Evolutionary conservation across 129 eudicot species (phyloP).

Genomic region (Calendula officinalis): DNA sequence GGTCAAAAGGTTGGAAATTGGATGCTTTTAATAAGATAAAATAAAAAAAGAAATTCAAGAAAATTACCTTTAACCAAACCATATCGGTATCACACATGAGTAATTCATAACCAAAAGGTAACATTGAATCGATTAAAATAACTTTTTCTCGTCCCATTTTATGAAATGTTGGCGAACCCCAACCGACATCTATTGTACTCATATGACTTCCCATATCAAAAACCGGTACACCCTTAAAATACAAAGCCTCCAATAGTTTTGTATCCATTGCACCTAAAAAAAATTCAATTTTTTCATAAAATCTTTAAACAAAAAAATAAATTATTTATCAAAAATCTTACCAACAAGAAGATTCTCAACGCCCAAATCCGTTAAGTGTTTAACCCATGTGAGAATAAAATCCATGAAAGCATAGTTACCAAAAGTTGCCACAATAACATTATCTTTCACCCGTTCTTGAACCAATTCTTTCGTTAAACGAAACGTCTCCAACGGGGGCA

Average conservation of each 20-base stretch:
- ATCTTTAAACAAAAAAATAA: neutral
- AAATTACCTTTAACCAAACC: slow-evolving; percentile 95
- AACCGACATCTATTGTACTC: slow-evolving; percentile 96
- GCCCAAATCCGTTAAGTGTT: slow-evolving; percentile 84
- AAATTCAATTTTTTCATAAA: neutral
- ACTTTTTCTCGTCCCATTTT: slow-evolving; percentile 99
- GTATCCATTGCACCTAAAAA: slow-evolving; percentile 95
- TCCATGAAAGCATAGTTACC: slow-evolving; percentile 99
- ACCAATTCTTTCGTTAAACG: slow-evolving; percentile 77
- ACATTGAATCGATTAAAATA: slow-evolving; percentile 74
- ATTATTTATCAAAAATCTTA: slow-evolving; percentile 30
- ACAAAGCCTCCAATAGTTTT: slow-evolving; percentile 87
- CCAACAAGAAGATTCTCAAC: slow-evolving; percentile 88
- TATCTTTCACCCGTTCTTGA: slow-evolving; percentile 77
- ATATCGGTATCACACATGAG: slow-evolving; percentile 98
- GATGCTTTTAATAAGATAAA: no score
- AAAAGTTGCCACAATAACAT: slow-evolving; percentile 74
- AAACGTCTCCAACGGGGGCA: slow-evolving; percentile 76
- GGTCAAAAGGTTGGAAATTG: no score
- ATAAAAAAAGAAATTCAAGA: slow-evolving; percentile 13
- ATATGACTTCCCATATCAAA: slow-evolving; percentile 99
- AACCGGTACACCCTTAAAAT: slow-evolving; percentile 96
- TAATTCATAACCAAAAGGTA: slow-evolving; percentile 82
- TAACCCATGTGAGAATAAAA: slow-evolving; percentile 95
- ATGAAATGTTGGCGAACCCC: slow-evolving; percentile 95